Evolutionary conservation across 2,329 filamentous ascomycete genomes (phyloP).

Genomic region (Fusarium foetens): DNA sequence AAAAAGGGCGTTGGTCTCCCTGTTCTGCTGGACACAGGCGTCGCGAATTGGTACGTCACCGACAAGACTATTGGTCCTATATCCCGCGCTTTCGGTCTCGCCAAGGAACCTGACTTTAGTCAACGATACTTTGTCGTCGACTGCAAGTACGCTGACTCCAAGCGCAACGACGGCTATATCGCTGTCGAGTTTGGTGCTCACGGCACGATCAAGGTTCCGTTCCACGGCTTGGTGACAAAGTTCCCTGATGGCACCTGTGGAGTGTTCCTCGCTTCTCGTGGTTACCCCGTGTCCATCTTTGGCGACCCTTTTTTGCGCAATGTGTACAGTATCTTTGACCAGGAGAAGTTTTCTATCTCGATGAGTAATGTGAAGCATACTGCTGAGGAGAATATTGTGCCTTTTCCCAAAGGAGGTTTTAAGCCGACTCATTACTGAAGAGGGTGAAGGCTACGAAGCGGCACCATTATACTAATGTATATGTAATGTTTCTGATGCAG

Average conservation of each 20-base stretch:
- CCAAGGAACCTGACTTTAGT: background rate
- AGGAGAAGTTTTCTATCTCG: background rate
- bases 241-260: background rate
- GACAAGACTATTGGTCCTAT: background rate
- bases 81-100: background rate
- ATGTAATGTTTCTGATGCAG: background rate
- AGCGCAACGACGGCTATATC: background rate
- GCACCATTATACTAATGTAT: background rate
- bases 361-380: slow-evolving; percentile 1
- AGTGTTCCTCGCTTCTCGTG: background rate
- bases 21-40: background rate
- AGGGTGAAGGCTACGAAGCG: background rate
- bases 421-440: background rate
- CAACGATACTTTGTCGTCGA: background rate
- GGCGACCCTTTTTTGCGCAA: slow-evolving; percentile 9
- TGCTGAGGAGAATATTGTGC: background rate
- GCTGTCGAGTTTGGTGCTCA: background rate
- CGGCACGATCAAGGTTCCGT: background rate
- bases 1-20: background rate
- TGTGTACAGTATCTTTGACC: slow-evolving; percentile 8
- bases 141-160: background rate
- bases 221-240: background rate
- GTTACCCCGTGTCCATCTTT: background rate
- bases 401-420: background rate
- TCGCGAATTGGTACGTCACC: background rate